These are phyloP conservation scores for Coemansia sp. DNA, from an alignment of 192 early-diverging fungal genomes.

Conservation along the genomic window DNA sequence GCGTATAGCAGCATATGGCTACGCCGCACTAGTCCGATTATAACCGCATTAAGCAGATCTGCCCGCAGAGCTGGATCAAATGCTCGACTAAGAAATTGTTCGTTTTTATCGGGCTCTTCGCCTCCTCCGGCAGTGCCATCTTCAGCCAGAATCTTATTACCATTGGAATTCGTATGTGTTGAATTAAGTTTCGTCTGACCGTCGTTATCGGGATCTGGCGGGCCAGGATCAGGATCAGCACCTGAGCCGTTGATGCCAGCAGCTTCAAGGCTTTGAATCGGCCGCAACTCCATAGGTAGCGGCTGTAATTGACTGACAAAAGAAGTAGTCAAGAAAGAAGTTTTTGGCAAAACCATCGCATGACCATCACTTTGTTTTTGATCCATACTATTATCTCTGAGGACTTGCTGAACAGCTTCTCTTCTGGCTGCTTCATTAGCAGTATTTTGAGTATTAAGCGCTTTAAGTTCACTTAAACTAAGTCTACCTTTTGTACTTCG, in stretches of 20 bases:
- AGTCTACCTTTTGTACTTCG: slow-evolving; percentile 12
- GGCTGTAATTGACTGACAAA: slow-evolving; percentile 41
- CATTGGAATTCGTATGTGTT: not conserved
- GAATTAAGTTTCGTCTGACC: not conserved
- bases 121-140: not conserved
- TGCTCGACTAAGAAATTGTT: not conserved
- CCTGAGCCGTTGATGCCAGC: not conserved
- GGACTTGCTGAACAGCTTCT: slow-evolving; percentile 20
- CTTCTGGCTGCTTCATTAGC: slow-evolving; percentile 22
- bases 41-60: slow-evolving; percentile 36
- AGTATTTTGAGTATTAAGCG: slow-evolving; percentile 9
- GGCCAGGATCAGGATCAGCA: not conserved
- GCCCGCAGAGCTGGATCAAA: slow-evolving; percentile 28
- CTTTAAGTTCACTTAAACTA: slow-evolving; percentile 15
- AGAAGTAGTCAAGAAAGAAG: slow-evolving; percentile 14
- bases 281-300: slow-evolving; percentile 9
- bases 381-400: slow-evolving; percentile 12
- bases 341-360: not conserved
- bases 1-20: slow-evolving; percentile 48
- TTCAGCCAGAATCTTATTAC: no score
- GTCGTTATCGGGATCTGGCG: not conserved
- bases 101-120: not conserved
- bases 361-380: not conserved
- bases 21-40: slow-evolving; percentile 31
- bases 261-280: not conserved